Percentiles rank a stretch among this genome's conserved stretches.
These are phyloP conservation scores for Umbellularia californica DNA, from an alignment of 164 flowering plant genomes.

Conservation along the genomic window DNA sequence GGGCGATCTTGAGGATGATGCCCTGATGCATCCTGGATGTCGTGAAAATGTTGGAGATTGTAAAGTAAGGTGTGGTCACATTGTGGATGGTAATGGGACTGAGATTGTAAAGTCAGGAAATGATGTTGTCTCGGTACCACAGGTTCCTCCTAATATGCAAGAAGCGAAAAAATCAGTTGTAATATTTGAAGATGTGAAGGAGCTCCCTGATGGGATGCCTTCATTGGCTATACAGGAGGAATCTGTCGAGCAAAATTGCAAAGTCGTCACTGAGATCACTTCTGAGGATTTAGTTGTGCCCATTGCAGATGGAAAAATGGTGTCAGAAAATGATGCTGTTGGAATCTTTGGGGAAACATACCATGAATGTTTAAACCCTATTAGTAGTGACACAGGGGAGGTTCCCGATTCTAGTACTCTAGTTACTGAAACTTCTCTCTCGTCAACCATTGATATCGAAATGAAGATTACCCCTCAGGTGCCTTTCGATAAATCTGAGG, in stretches of 20 bases:
- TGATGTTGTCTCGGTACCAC: conserved; percentile 16
- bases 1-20: conserved; percentile 74
- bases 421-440: conserved; percentile 10
- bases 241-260: conserved; percentile 18
- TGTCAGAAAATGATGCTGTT: conserved; percentile 16
- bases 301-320: conserved; percentile 17
- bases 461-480: conserved; percentile 10
- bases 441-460: conserved; percentile 18
- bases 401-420: conserved; percentile 3
- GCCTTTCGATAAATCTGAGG: conserved; percentile 17
- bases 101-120: conserved; percentile 7
- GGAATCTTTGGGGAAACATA: conserved; percentile 12
- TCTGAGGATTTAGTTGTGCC: conserved; percentile 19
- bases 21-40: conserved; percentile 18
- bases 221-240: conserved; percentile 13
- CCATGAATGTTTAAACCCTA: conserved; percentile 16
- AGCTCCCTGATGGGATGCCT: conserved; percentile 9
- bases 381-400: conserved; percentile 5
- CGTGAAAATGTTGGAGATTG: conserved; percentile 26
- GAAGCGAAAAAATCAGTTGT: conserved; percentile 21
- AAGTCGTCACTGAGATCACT: conserved; percentile 32
- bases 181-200: conserved; percentile 10
- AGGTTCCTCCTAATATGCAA: conserved; percentile 22
- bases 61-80: conserved; percentile 23
- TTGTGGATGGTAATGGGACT: conserved; percentile 19